phyloP scores from a whole-genome alignment of 2,329 filamentous ascomycete genomes.

The Exophiala sp. region DNA sequence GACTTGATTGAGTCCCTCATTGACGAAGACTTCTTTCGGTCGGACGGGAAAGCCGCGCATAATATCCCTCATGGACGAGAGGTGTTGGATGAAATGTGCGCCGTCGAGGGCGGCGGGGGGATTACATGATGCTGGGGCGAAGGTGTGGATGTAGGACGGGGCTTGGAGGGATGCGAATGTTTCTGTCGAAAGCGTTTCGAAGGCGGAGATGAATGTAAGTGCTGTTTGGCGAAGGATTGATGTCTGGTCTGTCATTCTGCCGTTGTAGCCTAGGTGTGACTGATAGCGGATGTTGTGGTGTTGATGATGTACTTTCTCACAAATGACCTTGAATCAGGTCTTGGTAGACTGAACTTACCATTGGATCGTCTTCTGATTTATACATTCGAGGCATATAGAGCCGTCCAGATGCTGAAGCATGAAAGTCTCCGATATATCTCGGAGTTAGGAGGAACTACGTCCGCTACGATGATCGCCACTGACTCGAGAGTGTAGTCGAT shows the following conservation, averaged over 20 bases:
- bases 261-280: neutral
- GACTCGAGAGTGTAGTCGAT: no score
- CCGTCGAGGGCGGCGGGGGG: conserved; percentile 6
- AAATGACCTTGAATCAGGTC: no score
- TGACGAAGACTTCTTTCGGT: conserved; percentile 18
- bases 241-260: neutral
- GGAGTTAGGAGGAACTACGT: neutral
- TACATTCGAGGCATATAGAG: neutral
- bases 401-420: neutral
- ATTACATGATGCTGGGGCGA: conserved; percentile 9
- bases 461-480: no score
- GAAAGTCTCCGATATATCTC: neutral
- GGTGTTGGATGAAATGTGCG: conserved; percentile 13
- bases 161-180: neutral
- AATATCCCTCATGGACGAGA: conserved; percentile 6
- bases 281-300: no score
- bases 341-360: no score
- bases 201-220: neutral
- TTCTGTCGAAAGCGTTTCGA: neutral
- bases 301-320: no score
- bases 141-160: neutral
- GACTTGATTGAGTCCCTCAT: conserved; percentile 24
- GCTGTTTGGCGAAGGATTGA: neutral
- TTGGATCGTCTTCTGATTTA: neutral
- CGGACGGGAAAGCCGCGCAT: conserved; percentile 20